A percentile compares a stretch with the other conserved stretches of the same genome.
Conservation (phyloP, 805 yeast genomes). For the Hanseniaspora vineae region DNA sequence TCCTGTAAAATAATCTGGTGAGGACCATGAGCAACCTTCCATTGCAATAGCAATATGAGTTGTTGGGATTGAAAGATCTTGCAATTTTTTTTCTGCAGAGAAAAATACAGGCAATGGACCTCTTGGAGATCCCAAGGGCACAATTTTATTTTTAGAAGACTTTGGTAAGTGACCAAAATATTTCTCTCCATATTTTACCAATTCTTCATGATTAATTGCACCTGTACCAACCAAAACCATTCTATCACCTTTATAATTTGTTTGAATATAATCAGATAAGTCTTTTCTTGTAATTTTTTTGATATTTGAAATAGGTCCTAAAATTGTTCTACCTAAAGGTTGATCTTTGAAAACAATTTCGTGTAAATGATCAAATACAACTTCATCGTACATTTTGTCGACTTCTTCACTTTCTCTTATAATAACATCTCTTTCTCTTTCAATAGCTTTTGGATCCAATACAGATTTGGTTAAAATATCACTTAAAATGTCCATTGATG, state of each 20-base stretch:
- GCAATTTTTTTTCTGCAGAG: constrained; percentile 77
- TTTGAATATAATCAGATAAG: constrained; percentile 62
- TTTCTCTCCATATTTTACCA: constrained; percentile 63
- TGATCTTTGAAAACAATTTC: constrained; percentile 83
- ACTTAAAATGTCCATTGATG: constrained; percentile 74
- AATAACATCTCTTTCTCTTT: constrained; percentile 92
- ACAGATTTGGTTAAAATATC: constrained; percentile 83
- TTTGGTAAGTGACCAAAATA: constrained; percentile 57
- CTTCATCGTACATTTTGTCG: constrained; percentile 97
- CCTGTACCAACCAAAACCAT: constrained; percentile 99
- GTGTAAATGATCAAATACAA: constrained; percentile 91
- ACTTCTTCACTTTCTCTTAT: constrained; percentile 96
- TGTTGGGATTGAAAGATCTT: constrained; percentile 70
- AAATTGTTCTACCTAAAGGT: constrained; percentile 89
- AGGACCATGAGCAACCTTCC: constrained; percentile 98
- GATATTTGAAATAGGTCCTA: constrained; percentile 88
- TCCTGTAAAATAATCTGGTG: constrained; percentile 90
- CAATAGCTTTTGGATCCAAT: constrained; percentile 73
- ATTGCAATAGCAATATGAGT: constrained; percentile 89
- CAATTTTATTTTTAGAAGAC: constrained; percentile 29
- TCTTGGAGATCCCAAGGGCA: constrained; percentile 59
- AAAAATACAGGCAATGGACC: constrained; percentile 53
- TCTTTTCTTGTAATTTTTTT: constrained; percentile 66
- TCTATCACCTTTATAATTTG: constrained; percentile 89
- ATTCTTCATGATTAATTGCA: constrained; percentile 74